Evolutionary conservation across 169 alveolate genomes (phyloP), one percentile per base, ranked within the genome.

Genomic region (Cryptosporidium viatorum): DNA sequence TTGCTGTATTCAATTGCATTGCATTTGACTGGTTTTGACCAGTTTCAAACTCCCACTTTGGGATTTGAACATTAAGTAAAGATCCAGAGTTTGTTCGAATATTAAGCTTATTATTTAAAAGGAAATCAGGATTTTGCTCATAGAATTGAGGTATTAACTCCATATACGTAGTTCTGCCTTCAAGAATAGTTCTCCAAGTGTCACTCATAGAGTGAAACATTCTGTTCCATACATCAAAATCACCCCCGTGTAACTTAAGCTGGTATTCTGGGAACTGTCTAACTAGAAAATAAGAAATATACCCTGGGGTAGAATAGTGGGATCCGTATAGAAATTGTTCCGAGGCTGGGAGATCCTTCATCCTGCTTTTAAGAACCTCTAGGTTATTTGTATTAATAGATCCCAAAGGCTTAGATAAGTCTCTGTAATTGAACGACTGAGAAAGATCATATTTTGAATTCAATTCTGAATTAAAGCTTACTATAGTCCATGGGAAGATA

Each of bases 241-340:
- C 95, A 10, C 98, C 98, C 55, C 97, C 96, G 71, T 97, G 97
- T 52, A 97, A 95, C 86, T 98, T 96, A 5, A 98, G 91, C 95
- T 97, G 98, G 92, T 97, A 96, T 86, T 97, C 96, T 7, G 99
- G 99, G 85, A 95, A 91, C 52, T 95, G 73, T 62, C 99, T 92
- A 26, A 98, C 96, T 45, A 97, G 93, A 94, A 96, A 98, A 71
- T 97, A 97, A 14, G 98, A 97, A 33, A 97, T 98, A 92, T 97
- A 95, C 14, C 99, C 99, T 21, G 99, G 98, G 0, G 99, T 97
- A 48, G 99, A 96, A 92, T 98, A 98, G 91, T 97, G 99, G 1
- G 99, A 97, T 71, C 99, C 99, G 92, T 97, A 97, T 26, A 97
- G 93, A 92, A 96, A 98, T 87, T 94, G 96, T 16, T 96, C 95